phyloP scores from a whole-genome alignment of 495 filamentous ascomycete genomes.

The Rusavskia elegans region DNA sequence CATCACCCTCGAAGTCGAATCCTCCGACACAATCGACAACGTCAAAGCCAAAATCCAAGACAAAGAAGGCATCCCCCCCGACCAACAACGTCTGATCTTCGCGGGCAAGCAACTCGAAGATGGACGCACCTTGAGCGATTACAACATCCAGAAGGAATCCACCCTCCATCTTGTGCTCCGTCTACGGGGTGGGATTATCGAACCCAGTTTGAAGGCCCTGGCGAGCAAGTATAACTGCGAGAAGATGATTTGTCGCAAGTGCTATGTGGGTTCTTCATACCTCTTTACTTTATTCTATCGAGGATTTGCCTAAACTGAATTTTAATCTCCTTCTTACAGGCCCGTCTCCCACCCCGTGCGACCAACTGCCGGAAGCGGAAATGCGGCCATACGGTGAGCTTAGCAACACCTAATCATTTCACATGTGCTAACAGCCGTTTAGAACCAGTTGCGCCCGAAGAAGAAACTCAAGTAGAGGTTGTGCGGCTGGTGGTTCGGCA shows the following conservation, averaged over 20 bases:
- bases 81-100: conserved; percentile 99
- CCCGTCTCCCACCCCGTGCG: conserved; percentile 91
- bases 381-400: conserved; percentile 65
- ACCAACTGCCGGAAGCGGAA: conserved; percentile 99
- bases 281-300: no score
- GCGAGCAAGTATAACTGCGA: conserved; percentile 99
- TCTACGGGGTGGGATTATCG: conserved; percentile 98
- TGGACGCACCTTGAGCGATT: conserved; percentile 93
- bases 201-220: conserved; percentile 96
- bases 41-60: conserved; percentile 97
- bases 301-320: no score
- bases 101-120: conserved; percentile 99
- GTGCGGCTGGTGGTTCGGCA: conserved; percentile 15
- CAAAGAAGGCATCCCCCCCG: conserved; percentile 98
- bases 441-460: conserved; percentile 98
- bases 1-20: conserved; percentile 99
- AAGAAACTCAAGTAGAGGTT: conserved; percentile 97
- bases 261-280: conserved; percentile 56
- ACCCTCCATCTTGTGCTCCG: conserved; percentile 98
- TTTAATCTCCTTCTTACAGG: no score
- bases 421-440: no score
- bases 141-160: conserved; percentile 99
- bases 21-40: conserved; percentile 97
- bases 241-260: conserved; percentile 99
- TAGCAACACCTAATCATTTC: no score